Conservation (phyloP, 2,329 filamentous ascomycete genomes). For the Fusarium dlaminii region DNA sequence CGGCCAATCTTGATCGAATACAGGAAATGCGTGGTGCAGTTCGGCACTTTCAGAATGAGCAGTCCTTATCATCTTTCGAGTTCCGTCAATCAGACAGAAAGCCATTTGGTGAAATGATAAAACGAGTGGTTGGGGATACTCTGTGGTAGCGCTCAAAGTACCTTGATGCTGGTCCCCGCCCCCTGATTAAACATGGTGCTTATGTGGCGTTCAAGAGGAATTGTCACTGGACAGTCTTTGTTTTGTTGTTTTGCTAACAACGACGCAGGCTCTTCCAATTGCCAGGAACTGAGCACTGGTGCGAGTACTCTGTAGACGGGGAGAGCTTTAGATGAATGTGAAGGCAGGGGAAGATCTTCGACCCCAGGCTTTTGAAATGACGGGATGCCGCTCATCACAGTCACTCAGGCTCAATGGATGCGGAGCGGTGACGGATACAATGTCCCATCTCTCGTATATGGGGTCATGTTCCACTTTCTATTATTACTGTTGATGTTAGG, state of each 20-base stretch:
- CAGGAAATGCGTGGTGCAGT: slow-evolving; percentile 16
- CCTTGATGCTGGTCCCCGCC: slow-evolving; percentile 20
- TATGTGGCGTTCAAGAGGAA: slow-evolving; percentile 28
- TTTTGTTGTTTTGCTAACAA: slow-evolving; percentile 29
- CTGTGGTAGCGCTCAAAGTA: slow-evolving; percentile 13
- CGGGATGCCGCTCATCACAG: slow-evolving; percentile 30
- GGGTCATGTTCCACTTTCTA: slow-evolving; percentile 27
- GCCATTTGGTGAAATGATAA: background rate
- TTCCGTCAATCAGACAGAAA: background rate
- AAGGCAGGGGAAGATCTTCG: slow-evolving; percentile 10
- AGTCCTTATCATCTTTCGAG: background rate
- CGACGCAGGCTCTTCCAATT: slow-evolving; percentile 16
- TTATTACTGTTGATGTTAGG: slow-evolving; percentile 14
- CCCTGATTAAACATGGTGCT: slow-evolving; percentile 33
- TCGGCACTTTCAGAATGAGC: background rate
- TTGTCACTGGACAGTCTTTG: slow-evolving; percentile 31
- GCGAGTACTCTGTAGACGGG: background rate
- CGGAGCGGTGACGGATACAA: slow-evolving; percentile 32
- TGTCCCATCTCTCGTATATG: slow-evolving; percentile 27
- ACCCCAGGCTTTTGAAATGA: slow-evolving; percentile 12
- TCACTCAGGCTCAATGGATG: slow-evolving; percentile 27
- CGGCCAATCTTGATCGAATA: background rate
- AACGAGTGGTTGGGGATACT: slow-evolving; percentile 27
- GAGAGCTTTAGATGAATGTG: slow-evolving; percentile 5
- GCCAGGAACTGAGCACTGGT: slow-evolving; percentile 30